Percentiles rank a stretch among this genome's conserved stretches.
phyloP scores from a whole-genome alignment of 2,329 filamentous ascomycete genomes.

The Tricladium varicosporioides region DNA sequence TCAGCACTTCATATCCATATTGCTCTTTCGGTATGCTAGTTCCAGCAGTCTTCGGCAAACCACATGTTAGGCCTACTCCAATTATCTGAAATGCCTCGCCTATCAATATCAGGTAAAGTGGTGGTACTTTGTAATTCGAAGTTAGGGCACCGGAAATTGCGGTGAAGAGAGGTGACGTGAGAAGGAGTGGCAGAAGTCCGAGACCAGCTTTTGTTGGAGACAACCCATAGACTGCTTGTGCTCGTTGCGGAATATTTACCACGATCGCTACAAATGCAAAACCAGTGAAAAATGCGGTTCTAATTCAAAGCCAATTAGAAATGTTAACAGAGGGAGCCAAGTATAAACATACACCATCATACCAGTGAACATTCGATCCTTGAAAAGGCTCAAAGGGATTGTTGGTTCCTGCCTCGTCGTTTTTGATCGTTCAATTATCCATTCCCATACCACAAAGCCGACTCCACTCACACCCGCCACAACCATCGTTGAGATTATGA shows the following conservation, averaged over 20 bases:
- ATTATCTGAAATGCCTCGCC: constrained; percentile 12
- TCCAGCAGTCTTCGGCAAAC: constrained; percentile 2
- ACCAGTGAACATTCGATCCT: constrained; percentile 9
- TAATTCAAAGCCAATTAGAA: constrained; percentile 11
- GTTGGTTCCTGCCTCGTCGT: constrained; percentile 9
- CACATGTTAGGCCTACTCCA: constrained; percentile 10
- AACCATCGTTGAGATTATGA: constrained; percentile 36
- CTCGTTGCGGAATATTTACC: constrained; percentile 17
- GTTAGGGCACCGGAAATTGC: constrained; percentile 4
- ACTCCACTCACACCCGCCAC: constrained; percentile 29
- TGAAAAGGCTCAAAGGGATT: constrained; percentile 17
- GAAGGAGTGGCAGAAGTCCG: constrained; percentile 8
- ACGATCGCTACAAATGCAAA: constrained; percentile 16
- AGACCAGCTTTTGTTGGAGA: constrained; percentile 6
- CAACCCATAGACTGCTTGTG: constrained; percentile 14
- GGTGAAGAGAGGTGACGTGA: constrained; percentile 3
- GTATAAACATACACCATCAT: constrained; percentile 11
- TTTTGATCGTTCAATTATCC: constrained; percentile 11
- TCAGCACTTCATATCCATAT: constrained; percentile 54
- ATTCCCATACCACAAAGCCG: constrained; percentile 36
- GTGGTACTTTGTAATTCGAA: constrained; percentile 6
- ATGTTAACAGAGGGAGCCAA: no score
- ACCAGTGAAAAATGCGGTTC: constrained; percentile 14
- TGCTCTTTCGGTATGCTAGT: constrained; percentile 1
- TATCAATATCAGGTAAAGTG: constrained; percentile 10